Evolutionary conservation across 169 alveolate species (phyloP).

Genomic region (Eimeria acervulina): DNA sequence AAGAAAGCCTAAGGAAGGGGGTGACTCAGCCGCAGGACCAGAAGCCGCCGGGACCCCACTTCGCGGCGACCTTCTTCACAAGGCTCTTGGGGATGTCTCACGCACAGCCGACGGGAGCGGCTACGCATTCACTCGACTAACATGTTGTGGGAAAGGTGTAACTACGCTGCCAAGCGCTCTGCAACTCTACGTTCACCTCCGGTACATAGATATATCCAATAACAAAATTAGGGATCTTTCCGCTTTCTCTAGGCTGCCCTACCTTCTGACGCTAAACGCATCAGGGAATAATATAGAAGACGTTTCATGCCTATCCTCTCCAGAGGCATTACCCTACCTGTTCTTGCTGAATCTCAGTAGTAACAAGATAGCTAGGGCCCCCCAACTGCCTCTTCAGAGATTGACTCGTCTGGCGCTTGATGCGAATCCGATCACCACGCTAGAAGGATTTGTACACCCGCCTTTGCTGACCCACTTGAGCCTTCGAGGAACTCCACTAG

Average conservation of each 20-base stretch:
- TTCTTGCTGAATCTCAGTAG: constrained; percentile 67
- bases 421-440: constrained; percentile 76
- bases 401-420: constrained; percentile 78
- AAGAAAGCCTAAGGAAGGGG: constrained; percentile 55
- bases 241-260: constrained; percentile 75
- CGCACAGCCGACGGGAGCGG: constrained; percentile 84
- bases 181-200: constrained; percentile 69
- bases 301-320: constrained; percentile 52
- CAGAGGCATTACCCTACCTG: constrained; percentile 78
- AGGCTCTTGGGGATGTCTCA: constrained; percentile 79
- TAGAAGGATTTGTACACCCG: constrained; percentile 68
- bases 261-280: constrained; percentile 78
- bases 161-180: constrained; percentile 71
- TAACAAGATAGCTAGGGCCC: constrained; percentile 59
- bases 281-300: constrained; percentile 79
- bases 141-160: constrained; percentile 70
- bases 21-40: constrained; percentile 32
- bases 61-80: constrained; percentile 72
- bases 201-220: constrained; percentile 80
- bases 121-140: constrained; percentile 80
- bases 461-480: constrained; percentile 77
- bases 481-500: constrained; percentile 64
- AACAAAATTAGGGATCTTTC: constrained; percentile 72
- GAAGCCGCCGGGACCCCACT: constrained; percentile 62
- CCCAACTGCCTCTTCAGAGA: constrained; percentile 62